Evolutionary conservation across 192 early-diverging fungal species (phyloP).

Genomic region (Backusella parvicylindrica): DNA sequence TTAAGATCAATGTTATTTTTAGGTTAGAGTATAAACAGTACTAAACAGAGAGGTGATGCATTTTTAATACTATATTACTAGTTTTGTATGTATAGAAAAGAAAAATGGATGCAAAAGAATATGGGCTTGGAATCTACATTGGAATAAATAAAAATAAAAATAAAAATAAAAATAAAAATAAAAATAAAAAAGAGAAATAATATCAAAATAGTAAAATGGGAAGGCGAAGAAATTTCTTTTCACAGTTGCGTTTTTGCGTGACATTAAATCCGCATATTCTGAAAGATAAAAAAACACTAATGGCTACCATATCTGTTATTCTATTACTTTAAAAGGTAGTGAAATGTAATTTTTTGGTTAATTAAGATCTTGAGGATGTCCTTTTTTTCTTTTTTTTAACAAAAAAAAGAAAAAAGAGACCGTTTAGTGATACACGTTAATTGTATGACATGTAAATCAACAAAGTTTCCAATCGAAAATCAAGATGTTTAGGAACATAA

Average conservation of each 20-base stretch:
- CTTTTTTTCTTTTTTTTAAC: background rate
- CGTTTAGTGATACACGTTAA: background rate
- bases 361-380: background rate
- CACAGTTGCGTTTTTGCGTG: background rate
- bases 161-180: background rate
- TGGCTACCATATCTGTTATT: background rate
- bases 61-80: background rate
- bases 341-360: background rate
- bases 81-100: background rate
- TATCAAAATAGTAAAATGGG: background rate
- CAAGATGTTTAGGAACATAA: background rate
- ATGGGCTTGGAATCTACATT: background rate
- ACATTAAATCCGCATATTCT: background rate
- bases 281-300: background rate
- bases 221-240: background rate
- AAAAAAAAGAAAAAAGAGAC: background rate
- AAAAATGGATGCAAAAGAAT: background rate
- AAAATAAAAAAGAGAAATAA: background rate
- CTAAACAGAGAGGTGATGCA: background rate
- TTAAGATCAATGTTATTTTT: background rate
- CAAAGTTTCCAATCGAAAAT: background rate
- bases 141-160: too few relatives aligned
- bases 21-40: background rate
- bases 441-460: background rate
- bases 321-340: background rate